These are phyloP conservation scores for Arachis monticola DNA, from an alignment of 331 rosid genomes.

Conservation along the genomic window DNA sequence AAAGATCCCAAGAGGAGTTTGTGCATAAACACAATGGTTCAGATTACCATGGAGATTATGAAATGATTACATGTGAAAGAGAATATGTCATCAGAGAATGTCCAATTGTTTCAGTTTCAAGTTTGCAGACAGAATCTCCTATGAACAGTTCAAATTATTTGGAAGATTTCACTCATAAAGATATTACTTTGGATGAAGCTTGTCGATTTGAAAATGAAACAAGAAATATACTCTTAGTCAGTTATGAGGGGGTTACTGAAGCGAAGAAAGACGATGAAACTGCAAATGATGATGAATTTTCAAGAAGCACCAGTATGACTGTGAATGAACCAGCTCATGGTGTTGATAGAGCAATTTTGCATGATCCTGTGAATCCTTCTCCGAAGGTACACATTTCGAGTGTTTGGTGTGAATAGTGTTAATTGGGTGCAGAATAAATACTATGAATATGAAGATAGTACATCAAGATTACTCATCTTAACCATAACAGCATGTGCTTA, in stretches of 20 bases:
- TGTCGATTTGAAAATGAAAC: conserved; percentile 40
- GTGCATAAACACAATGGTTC: conserved; percentile 37
- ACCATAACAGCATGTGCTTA: neutral
- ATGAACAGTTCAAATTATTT: conserved; percentile 32
- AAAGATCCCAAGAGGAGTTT: conserved; percentile 40
- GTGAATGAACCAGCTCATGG: conserved; percentile 40
- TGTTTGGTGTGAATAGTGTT: neutral
- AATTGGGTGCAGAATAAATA: conserved; percentile 11
- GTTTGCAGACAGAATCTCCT: conserved; percentile 39
- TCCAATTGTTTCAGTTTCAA: conserved; percentile 42
- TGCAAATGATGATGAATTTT: conserved; percentile 42
- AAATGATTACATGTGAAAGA: conserved; percentile 42
- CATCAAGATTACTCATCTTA: conserved; percentile 9
- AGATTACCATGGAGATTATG: conserved; percentile 48
- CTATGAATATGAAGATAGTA: neutral
- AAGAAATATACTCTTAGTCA: conserved; percentile 28
- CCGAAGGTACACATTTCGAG: conserved; percentile 49
- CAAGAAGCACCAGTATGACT: conserved; percentile 26
- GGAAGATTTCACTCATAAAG: conserved; percentile 28
- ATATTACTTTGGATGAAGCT: conserved; percentile 43
- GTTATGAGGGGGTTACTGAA: conserved; percentile 37
- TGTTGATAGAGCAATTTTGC: conserved; percentile 42
- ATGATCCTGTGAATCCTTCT: conserved; percentile 41
- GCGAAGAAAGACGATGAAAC: conserved; percentile 32
- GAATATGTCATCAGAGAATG: conserved; percentile 37